phyloP scores from a whole-genome alignment of 768 basidiomycete species.

The Auricularia heimuer region DNA sequence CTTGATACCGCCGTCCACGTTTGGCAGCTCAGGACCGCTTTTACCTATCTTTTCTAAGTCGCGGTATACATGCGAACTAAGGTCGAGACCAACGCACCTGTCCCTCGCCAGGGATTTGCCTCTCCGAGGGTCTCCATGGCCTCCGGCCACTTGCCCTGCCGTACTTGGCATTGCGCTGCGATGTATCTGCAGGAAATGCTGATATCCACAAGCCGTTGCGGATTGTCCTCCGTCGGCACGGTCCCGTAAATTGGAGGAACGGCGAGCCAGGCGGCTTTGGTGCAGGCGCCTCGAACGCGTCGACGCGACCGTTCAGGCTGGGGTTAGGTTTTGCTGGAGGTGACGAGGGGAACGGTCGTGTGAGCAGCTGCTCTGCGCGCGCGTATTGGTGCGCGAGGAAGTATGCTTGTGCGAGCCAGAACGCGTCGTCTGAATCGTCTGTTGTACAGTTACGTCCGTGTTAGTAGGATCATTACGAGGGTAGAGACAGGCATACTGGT shows the following conservation, averaged over 20 bases:
- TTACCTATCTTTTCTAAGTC: slow-evolving; percentile 27
- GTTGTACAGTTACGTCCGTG: background rate
- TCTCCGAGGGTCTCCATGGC: slow-evolving; percentile 91
- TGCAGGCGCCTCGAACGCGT: background rate
- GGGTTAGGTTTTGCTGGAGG: slow-evolving; percentile 25
- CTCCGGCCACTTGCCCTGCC: slow-evolving; percentile 86
- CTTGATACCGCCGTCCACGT: slow-evolving; percentile 93
- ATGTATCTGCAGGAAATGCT: slow-evolving; percentile 94
- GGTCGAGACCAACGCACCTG: slow-evolving; percentile 32
- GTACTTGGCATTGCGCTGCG: slow-evolving; percentile 88
- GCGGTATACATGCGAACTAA: too few species aligned
- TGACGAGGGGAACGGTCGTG: slow-evolving; percentile 65
- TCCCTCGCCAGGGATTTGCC: slow-evolving; percentile 75
- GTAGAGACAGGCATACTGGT: slow-evolving; percentile 53
- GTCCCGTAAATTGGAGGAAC: slow-evolving; percentile 27
- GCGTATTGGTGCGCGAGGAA: slow-evolving; percentile 95
- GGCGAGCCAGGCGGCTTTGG: background rate
- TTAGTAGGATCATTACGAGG: background rate
- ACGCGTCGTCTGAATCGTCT: slow-evolving; percentile 97
- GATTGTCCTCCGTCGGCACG: slow-evolving; percentile 58
- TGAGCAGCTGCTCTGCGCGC: slow-evolving; percentile 84
- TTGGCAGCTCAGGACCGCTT: slow-evolving; percentile 65
- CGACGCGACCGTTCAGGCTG: background rate
- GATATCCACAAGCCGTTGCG: slow-evolving; percentile 81
- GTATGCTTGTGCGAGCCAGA: slow-evolving; percentile 97